These are phyloP conservation scores for Phlegmacium glaucopus DNA, from an alignment of 768 basidiomycete species.

Conservation along the genomic window DNA sequence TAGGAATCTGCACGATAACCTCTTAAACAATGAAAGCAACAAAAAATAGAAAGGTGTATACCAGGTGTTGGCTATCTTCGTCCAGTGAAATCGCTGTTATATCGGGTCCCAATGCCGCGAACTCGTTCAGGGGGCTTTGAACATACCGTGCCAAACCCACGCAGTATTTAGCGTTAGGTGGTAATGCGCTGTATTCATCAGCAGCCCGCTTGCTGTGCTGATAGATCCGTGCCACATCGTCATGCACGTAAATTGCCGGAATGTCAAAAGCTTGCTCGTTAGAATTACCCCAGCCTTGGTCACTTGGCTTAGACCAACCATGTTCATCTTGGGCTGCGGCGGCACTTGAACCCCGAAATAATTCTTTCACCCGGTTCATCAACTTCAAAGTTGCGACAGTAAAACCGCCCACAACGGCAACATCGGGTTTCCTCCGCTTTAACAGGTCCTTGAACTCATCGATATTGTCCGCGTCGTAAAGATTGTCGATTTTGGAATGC, in stretches of 20 bases:
- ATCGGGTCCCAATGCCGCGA: conserved; percentile 83
- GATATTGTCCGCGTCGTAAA: conserved; percentile 63
- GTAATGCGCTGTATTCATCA: conserved; percentile 78
- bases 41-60: conserved; percentile 30
- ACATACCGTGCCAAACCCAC: conserved; percentile 89
- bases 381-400: conserved; percentile 77
- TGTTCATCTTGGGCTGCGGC: conserved; percentile 26
- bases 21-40: conserved; percentile 5
- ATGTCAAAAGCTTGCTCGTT: conserved; percentile 51
- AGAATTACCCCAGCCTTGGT: conserved; percentile 31
- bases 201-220: conserved; percentile 85
- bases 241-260: conserved; percentile 79
- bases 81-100: conserved; percentile 81
- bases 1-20: conserved; percentile 58
- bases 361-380: conserved; percentile 58
- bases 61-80: conserved; percentile 83
- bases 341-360: conserved; percentile 26
- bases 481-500: conserved; percentile 83
- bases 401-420: conserved; percentile 88
- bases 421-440: conserved; percentile 78
- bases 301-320: conserved; percentile 28
- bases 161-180: conserved; percentile 84
- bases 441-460: conserved; percentile 83
- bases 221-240: conserved; percentile 92
- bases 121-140: conserved; percentile 94